Evolutionary conservation across 371 early-diverging fungal species (phyloP), one percentile per base, ranked within the genome.

Genomic region (Zychaea mexicana): DNA sequence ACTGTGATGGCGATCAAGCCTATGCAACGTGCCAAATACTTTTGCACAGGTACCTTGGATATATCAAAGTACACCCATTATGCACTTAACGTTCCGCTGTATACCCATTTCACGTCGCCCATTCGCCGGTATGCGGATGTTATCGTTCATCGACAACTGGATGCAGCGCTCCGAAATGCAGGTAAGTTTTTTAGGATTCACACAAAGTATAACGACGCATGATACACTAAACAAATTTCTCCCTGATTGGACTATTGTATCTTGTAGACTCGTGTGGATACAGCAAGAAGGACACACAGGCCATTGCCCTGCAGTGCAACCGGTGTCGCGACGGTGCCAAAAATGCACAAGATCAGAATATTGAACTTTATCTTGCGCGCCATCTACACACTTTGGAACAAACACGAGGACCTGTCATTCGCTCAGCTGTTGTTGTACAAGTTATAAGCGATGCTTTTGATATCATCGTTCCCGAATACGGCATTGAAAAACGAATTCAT

Each of bases 121-220:
- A 99, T 99, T 67, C 92, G 99, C 53, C 90, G 99, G 38, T 99
- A 97, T 77, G 94, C 99, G 49, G 99, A 99, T 85, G 82, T 99
- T 55, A 81, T 99, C 68, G 99, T 99, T 4, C 99, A 99, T 71
- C 93, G 99, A n/a, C 85, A 87, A 72, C 73, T 95, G 15, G 78
- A 81, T 24, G 76, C 83, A 12, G 81, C 86, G 1, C 62, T 89
- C n/a, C 22, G 28, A 5, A 53, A 58, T 10, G 67, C 71, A 62
- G 61, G 70, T 70, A 62, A n/a, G 7, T 53, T 19, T 38, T 32
- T 52, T 2, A 22, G n/a, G n/a, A n/a, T n/a, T n/a, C n/a, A n/a
- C n/a, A n/a, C n/a, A n/a, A n/a, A n/a, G n/a, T n/a, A n/a, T n/a
- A n/a, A n/a, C n/a, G n/a, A n/a, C n/a, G n/a, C n/a, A n/a, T 53